Evolutionary conservation across 1,139 yeast species (phyloP), one percentile per base, ranked within the genome.

Genomic region (Yamadazyma dushanensis): DNA sequence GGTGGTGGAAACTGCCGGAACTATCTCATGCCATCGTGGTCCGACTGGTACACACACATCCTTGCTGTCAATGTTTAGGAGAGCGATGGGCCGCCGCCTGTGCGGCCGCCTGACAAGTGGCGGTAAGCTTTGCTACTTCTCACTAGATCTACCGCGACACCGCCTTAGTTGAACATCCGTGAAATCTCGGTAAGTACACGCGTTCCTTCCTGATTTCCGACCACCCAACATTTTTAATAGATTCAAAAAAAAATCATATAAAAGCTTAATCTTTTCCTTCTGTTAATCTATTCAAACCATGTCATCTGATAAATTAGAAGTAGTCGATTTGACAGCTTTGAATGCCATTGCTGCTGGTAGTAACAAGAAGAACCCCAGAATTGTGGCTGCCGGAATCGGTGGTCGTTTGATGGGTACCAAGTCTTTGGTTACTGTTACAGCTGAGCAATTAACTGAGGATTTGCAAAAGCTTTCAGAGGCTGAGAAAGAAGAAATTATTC

Each of bases 341-440:
- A 84, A 84, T 63, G 86, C 90, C 36, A 76, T 89, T 51, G 97
- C 97, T 32, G 84, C 96, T 10, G 97, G 97, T 48, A 78, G 87
- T 40, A 78, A 83, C 66, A 82, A 80, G 57, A 73, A 76, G 51
- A 68, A 70, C 34, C 81, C 79, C 36, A 73, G 92, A 61, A 78
- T 83, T 38, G 90, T 83, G 38, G 83, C 83, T 31, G 83, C 87
- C 37, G 92, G 92, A 24, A 68, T 84, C 36, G 92, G 83, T 41
- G 86, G 96, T 36, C 69, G 68, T 38, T 68, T 84, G 52, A 84
- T 84, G 94, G 94, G 94, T 29, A 82, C 90, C 35, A 82, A 83
- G 57, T 75, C 78, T 34, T 70, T 83, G 70, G 82, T 80, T 27
- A 67, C 73, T 38, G 81, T 80, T 27, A 78, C 83, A 29, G 86